phyloP scores from a whole-genome alignment of 1,284 basidiomycete genomes.

The Erythrobasidium hasegawianum region DNA sequence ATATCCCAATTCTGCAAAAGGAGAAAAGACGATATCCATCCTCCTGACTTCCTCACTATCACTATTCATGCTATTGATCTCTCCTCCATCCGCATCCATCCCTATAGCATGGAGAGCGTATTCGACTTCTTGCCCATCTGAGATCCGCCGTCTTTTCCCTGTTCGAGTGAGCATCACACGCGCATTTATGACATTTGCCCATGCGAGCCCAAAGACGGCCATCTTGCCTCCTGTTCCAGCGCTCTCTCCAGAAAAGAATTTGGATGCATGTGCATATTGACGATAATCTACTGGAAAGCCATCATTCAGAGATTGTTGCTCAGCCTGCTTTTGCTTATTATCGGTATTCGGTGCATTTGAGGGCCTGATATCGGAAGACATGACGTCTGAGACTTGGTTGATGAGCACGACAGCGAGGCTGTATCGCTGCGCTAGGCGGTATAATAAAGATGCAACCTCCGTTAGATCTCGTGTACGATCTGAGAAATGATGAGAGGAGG shows the following conservation, averaged over 20 bases:
- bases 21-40: conserved; percentile 20
- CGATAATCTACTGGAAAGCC: conserved; percentile 21
- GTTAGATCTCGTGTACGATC: conserved; percentile 25
- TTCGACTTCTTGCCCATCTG: conserved; percentile 5
- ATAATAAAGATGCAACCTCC: conserved; percentile 13
- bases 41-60: conserved; percentile 32
- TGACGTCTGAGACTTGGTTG: conserved; percentile 36
- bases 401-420: conserved; percentile 23
- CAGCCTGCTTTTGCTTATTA: background rate
- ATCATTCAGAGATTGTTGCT: background rate
- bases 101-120: background rate
- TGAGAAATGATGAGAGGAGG: background rate
- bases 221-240: conserved; percentile 15
- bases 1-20: conserved; percentile 20
- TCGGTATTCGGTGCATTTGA: background rate
- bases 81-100: conserved; percentile 13
- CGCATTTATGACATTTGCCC: conserved; percentile 33
- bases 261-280: conserved; percentile 20
- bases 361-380: background rate
- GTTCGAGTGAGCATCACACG: conserved; percentile 34
- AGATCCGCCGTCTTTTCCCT: conserved; percentile 7
- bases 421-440: conserved; percentile 15
- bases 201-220: conserved; percentile 33
- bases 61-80: conserved; percentile 2
- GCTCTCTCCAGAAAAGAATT: conserved; percentile 23